Base-by-base conservation (phyloP, 179 eudicot species). In the Kewa caespitosa region DNA sequence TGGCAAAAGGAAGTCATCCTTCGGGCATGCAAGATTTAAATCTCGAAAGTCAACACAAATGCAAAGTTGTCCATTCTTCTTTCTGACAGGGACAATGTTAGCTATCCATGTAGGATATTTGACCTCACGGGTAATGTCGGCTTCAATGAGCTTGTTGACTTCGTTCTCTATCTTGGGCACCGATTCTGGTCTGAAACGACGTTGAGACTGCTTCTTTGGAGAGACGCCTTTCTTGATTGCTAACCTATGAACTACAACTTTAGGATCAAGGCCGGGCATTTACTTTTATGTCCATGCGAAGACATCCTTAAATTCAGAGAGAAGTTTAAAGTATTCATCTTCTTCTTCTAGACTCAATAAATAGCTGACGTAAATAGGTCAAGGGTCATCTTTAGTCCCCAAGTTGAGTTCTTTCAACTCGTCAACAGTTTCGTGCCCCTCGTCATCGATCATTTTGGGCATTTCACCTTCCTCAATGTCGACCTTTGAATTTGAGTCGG, bases 31-130 rank as follows among this genome's bases (percentile, higher is more conserved):
- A 0, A 52, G 14, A 11, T 70, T 70, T n/a, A 70, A 46, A n/a
- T 70, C 74, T 1, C 62, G 42, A 32, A 70, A 48, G 31, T 70
- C 74, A 20, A 70, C 62, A 18, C 74, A 70, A 32, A 70, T 23
- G 8, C 62, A 17, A 2, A 70, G 32, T 33, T 70, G 42, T 23
- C 62, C 62, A 48, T 46, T 70, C 31, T 50, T 70, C 74, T 50
- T 70, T 22, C 42, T 48, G 1, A 33, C 62, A 0, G 42, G 62
- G 25, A 48, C 62, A 22, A 32, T 50, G 31, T 70, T 70, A 4
- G 62, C 38, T 6, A 70, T 50, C 74, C 62, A 70, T 18, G 64
- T 68, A 0, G 37, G 72, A 30, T 25, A 25, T 38, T 68, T 28
- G 4, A 68, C 55, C n/a, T 68, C 72, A 7, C 72, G 57, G 42